Evolutionary conservation across 2,329 filamentous ascomycete species (phyloP).

Genomic region (Aspergillus calidoustus): DNA sequence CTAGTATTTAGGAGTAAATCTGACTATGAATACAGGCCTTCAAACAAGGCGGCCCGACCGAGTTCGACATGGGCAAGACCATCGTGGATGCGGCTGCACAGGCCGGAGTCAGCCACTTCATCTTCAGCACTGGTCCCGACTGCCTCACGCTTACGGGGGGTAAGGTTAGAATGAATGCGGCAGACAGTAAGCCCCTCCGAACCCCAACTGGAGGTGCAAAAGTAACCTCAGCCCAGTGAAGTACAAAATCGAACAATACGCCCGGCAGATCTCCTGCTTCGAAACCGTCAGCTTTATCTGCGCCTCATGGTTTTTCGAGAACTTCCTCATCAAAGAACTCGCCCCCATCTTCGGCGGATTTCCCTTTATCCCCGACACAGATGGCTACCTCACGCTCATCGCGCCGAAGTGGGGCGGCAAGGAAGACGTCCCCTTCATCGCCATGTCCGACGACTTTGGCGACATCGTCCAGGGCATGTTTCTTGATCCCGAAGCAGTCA

Average conservation of each 20-base stretch:
- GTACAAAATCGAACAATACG: slow-evolving; percentile 41
- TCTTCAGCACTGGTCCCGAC: slow-evolving; percentile 40
- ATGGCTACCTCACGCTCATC: slow-evolving; percentile 43
- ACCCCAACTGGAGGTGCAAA: no score
- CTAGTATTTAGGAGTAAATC: not conserved
- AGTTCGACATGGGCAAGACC: slow-evolving; percentile 41
- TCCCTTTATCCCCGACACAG: slow-evolving; percentile 40
- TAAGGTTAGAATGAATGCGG: not conserved
- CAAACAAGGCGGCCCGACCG: slow-evolving; percentile 29
- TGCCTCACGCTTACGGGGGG: not conserved
- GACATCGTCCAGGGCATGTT: slow-evolving; percentile 54
- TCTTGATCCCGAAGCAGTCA: slow-evolving; percentile 45
- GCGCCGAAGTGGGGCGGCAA: slow-evolving; percentile 48
- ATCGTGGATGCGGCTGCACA: slow-evolving; percentile 41
- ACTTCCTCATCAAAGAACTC: slow-evolving; percentile 43
- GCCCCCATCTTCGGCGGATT: slow-evolving; percentile 49
- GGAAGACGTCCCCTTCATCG: slow-evolving; percentile 45
- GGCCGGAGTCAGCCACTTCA: slow-evolving; percentile 43
- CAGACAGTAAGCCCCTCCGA: not conserved
- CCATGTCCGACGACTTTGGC: slow-evolving; percentile 49
- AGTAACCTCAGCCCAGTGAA: no score
- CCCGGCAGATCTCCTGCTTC: slow-evolving; percentile 38
- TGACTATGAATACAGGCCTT: not conserved
- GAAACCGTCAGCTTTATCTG: slow-evolving; percentile 42
- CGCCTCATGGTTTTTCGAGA: slow-evolving; percentile 51